These are phyloP conservation scores for Powellomyces hirtus DNA, from an alignment of 192 early-diverging fungal species.

Conservation along the genomic window DNA sequence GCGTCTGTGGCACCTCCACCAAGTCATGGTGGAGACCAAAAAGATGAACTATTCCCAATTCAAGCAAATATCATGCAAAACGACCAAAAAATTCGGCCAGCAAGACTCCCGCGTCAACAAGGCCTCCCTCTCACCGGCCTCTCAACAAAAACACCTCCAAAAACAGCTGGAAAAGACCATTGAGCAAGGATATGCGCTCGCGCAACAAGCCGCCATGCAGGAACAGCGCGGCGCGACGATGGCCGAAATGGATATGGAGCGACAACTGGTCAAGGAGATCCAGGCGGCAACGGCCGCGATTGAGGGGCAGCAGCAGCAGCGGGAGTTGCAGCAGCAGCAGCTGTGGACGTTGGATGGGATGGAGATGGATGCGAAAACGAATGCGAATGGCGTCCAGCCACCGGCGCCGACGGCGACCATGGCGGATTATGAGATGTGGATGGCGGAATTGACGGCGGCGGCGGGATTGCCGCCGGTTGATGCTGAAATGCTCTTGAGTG, in stretches of 20 bases:
- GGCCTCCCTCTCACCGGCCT: neutral
- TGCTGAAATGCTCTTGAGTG: no score
- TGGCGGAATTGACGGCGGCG: neutral
- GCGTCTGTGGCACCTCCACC: conserved; percentile 79
- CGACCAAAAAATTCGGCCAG: conserved; percentile 3
- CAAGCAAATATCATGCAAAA: conserved; percentile 8
- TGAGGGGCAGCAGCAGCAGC: neutral
- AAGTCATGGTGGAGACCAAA: conserved; percentile 21
- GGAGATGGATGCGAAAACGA: no score
- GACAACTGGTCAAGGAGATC: neutral
- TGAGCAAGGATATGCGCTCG: neutral
- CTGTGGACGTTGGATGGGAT: no score
- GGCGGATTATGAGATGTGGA: neutral
- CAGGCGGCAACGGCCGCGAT: neutral
- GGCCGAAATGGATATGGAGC: no score
- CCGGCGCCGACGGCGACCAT: no score
- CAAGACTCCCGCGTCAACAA: neutral
- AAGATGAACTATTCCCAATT: conserved; percentile 14
- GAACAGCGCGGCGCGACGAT: no score
- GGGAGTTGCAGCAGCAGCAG: no score
- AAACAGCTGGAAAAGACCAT: neutral
- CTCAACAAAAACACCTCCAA: neutral
- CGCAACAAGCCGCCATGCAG: neutral
- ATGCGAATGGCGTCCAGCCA: no score
- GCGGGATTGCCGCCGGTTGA: no score